Conservation (phyloP, 108 stramenopile species). For the Pseudonitzschia pungens region DNA sequence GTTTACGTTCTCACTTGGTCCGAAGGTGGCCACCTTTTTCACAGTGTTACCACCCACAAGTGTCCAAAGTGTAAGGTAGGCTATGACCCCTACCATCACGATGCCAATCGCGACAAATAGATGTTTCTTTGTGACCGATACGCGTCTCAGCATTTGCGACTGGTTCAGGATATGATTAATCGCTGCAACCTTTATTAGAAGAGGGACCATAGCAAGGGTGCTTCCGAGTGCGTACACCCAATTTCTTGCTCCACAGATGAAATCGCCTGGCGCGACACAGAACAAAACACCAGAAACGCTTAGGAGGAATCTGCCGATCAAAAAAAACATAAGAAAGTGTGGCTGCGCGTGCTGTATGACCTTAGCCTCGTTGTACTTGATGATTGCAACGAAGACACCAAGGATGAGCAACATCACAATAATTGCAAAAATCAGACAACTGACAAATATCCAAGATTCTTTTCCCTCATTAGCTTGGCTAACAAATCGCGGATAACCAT, state of each 20-base stretch:
- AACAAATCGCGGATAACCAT: no score
- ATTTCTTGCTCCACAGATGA: conserved; percentile 25
- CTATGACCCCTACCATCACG: conserved; percentile 1
- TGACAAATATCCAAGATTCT: no score
- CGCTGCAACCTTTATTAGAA: conserved; percentile 46
- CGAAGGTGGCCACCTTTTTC: conserved; percentile 22
- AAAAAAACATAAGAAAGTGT: conserved; percentile 20
- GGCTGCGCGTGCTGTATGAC: no score
- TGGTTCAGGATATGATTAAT: conserved; percentile 35
- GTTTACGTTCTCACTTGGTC: no score
- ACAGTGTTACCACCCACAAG: no score
- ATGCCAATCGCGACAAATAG: conserved; percentile 20
- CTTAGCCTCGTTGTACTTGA: no score
- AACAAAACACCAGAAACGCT: conserved; percentile 32
- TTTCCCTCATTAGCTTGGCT: no score
- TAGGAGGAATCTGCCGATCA: conserved; percentile 34
- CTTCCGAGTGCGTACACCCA: conserved; percentile 48
- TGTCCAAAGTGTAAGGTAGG: conserved; percentile 33
- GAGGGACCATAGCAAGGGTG: conserved; percentile 38
- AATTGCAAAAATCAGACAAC: no score
- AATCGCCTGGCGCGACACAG: conserved; percentile 18
- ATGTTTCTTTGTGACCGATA: conserved; percentile 20
- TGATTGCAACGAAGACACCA: no score
- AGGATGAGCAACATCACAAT: no score
- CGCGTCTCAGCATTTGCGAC: conserved; percentile 30